A percentile compares a stretch with the other conserved stretches of the same genome.
Conservation (phyloP, 2,329 filamentous ascomycete genomes). For the Venturia effusa region DNA sequence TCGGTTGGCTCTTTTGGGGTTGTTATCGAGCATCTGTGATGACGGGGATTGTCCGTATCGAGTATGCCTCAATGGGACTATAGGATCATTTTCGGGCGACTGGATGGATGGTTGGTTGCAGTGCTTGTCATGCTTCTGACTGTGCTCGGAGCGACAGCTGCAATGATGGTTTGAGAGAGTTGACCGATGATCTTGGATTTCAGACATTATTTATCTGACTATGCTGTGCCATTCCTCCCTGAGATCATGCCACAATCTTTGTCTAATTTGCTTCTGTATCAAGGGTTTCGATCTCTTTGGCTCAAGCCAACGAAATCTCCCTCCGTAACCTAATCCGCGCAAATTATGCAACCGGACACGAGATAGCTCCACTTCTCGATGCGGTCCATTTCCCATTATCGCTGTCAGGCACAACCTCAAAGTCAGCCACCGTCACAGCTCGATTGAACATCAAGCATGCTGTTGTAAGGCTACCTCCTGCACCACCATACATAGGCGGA, state of each 20-base stretch:
- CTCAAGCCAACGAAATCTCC: not conserved
- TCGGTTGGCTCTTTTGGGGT: not conserved
- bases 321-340: not conserved
- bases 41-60: not conserved
- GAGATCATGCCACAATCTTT: not conserved
- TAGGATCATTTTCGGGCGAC: not conserved
- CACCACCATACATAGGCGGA: slow-evolving; percentile 22
- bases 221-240: not conserved
- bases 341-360: slow-evolving; percentile 17
- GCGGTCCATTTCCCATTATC: slow-evolving; percentile 21
- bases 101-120: not conserved
- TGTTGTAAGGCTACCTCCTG: slow-evolving; percentile 21
- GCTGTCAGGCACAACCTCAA: slow-evolving; percentile 18
- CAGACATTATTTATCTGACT: not conserved
- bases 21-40: not conserved
- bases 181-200: not conserved
- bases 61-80: not conserved
- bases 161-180: not conserved
- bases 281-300: not conserved
- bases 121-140: not conserved
- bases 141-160: not conserved
- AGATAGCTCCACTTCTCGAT: slow-evolving; percentile 23
- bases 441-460: slow-evolving; percentile 27
- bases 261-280: not conserved
- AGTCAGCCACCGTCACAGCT: slow-evolving; percentile 19